Base-by-base conservation (phyloP, 192 early-diverging fungal genomes). In the Borealophlyctis nickersoniae region DNA sequence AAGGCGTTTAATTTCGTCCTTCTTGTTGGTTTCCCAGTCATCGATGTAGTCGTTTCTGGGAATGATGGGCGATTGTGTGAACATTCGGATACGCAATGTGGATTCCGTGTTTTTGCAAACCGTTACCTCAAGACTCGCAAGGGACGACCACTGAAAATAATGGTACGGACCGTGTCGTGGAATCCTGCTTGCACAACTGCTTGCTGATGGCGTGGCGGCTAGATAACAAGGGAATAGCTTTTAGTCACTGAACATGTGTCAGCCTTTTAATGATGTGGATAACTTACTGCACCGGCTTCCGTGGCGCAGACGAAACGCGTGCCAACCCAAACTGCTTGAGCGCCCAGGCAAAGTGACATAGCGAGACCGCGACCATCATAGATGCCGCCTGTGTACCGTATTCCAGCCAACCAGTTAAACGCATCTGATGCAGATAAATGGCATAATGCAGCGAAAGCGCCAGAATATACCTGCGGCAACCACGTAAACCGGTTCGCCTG, bases 311-410 rank as follows among this genome's bases (percentile, higher is more conserved):
- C 69, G 56, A 79, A 79, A 2, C 77, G 56, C 2, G 77, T 79
- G 1, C 77, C 77, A 36, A 79, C 75, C 77, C 77, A 79, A n/a
- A 75, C 77, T 0, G 71, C 77, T 16, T 79, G 49, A 0, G 77
- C 77, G 19, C 77, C 77, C 28, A 78, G 50, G 51, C 62, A 56
- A 24, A 79, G 61, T 30, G 68, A n/a, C 76, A 74, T 74, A 26
- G 74, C 71, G 0, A 78, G 65, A 23, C 74, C 74, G 24, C 77
- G 70, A 1, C 77, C 77, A 34, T 79, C 77, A 62, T 56, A 74
- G 49, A 79, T 79, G 16, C 77, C 77, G 35, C 77, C 77, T n/a
- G n/a, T n/a, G n/a, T n/a, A n/a, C n/a, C n/a, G n/a, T n/a, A n/a
- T n/a, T n/a, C n/a, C n/a, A n/a, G n/a, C n/a, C n/a, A n/a, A n/a